Base-by-base conservation (phyloP, 257 asterid species). In the Thymus mandschuricus region DNA sequence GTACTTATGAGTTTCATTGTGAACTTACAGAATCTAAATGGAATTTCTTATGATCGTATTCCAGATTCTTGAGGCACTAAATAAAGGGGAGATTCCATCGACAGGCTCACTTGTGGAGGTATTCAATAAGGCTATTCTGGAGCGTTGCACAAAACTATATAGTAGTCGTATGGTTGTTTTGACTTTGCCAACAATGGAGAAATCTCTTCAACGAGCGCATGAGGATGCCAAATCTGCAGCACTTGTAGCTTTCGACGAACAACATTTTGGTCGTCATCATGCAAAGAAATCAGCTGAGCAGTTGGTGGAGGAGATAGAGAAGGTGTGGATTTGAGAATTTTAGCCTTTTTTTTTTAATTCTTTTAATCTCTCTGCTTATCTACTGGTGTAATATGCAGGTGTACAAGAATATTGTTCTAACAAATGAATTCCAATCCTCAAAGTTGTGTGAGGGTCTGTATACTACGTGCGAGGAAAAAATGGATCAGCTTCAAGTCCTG, bases 71-170 rank as follows among this genome's bases (percentile, higher is more conserved):
- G 97, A 92, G 59, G 96, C 98, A 80, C 88, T 95, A 82, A 95
- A 95, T 80, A 87, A 92, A 86, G 99, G 97, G 79, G 99, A 95
- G 80, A 95, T 95, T 80, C 98, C 99, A 61, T 83, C 99, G 29
- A 92, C 97, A 30, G 99, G 98, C 46, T 92, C 98, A 58, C 96
- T 95, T 57, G 99, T 95, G 80, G 98, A 95, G 85, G 86, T 88
- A 64, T 95, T 95, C 78, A 95, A 95, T 75, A 95, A 95, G 84
- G 92, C 87, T 59, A 89, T 89, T 76, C 77, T 89, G 31, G 98
- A 89, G 74, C 85, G 84, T 44, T 92, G 98, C 66, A 78, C 88
- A 78, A 89, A 86, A 78, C 72, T 89, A 40, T 95, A 95, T 55
- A 77, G 56, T 34, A 82, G 55, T 11, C 90, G 80, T 64, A 81